These are phyloP conservation scores for Monosporascus sp. DNA, from an alignment of 2,329 filamentous ascomycete species.

Conservation along the genomic window DNA sequence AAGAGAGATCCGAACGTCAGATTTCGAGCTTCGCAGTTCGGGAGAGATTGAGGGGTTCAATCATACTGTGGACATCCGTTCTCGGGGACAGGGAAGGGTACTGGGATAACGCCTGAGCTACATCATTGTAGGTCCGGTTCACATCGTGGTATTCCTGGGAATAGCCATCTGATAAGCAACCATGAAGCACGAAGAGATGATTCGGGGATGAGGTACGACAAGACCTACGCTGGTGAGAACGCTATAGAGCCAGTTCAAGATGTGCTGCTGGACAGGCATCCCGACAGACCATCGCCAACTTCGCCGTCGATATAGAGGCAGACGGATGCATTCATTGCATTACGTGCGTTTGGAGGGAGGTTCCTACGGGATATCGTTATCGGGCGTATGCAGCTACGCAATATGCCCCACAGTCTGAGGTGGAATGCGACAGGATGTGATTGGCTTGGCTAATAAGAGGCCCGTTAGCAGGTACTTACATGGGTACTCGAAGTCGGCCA, in stretches of 20 bases:
- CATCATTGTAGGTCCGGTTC: conserved; percentile 87
- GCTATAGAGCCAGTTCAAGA: conserved; percentile 93
- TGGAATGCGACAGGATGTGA: neutral
- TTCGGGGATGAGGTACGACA: neutral
- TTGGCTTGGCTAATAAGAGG: neutral
- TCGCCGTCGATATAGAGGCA: neutral
- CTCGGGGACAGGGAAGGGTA: conserved; percentile 76
- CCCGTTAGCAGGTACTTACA: neutral
- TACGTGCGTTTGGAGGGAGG: neutral
- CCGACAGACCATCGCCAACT: conserved; percentile 16
- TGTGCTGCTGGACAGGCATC: conserved; percentile 78
- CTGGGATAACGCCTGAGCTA: conserved; percentile 73
- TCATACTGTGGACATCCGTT: conserved; percentile 90
- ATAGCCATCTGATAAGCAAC: neutral
- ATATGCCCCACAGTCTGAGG: no score
- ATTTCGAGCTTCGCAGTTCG: conserved; percentile 2
- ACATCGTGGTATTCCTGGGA: conserved; percentile 88
- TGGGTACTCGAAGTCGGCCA: neutral
- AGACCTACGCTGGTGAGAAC: conserved; percentile 69
- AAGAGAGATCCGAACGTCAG: conserved; percentile 15
- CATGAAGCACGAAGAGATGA: neutral
- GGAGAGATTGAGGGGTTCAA: conserved; percentile 1
- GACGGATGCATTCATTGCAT: neutral
- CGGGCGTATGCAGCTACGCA: neutral
- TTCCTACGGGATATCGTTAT: neutral